Evolutionary conservation across 1,284 basidiomycete species (phyloP).

Genomic region (Leccinum cinnamomeum): DNA sequence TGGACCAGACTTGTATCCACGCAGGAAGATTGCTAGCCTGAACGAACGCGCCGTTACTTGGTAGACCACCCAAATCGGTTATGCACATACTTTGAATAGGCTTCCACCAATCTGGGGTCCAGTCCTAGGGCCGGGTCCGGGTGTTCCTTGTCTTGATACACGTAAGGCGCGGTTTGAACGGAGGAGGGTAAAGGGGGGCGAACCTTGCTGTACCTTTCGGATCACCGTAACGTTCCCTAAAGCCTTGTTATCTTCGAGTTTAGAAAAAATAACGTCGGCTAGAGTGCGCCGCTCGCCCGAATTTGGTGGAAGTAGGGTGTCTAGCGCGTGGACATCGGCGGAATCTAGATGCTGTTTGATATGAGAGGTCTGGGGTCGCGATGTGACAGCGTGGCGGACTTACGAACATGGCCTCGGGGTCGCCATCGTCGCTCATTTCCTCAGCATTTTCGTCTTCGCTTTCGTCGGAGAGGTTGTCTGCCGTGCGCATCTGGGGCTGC

Average conservation of each 20-base stretch:
- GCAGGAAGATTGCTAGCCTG: conserved; percentile 83
- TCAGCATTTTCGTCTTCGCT: conserved; percentile 53
- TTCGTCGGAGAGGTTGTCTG: conserved; percentile 47
- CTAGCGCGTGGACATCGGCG: conserved; percentile 81
- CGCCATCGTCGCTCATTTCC: conserved; percentile 50
- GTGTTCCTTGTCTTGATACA: conserved; percentile 52
- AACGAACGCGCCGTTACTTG: conserved; percentile 3
- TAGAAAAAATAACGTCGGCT: conserved; percentile 95
- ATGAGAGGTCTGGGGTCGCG: conserved; percentile 18
- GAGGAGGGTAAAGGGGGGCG: conserved; percentile 6
- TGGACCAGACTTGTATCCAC: conserved; percentile 92
- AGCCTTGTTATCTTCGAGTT: conserved; percentile 67
- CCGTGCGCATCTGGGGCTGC: conserved; percentile 26
- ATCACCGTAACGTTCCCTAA: conserved; percentile 51
- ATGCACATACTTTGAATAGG: conserved; percentile 81
- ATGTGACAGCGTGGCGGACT: conserved; percentile 29
- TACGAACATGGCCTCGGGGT: conserved; percentile 61
- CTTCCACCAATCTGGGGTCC: conserved; percentile 94
- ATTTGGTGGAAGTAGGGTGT: conserved; percentile 74
- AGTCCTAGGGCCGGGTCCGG: conserved; percentile 91
- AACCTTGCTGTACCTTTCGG: conserved; percentile 60
- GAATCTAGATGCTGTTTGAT: conserved; percentile 80
- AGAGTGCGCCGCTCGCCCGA: conserved; percentile 78
- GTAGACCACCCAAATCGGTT: neutral
- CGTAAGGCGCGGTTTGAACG: conserved; percentile 2